Conservation (phyloP, 2,329 filamentous ascomycete species). For the Verticillium longisporum region DNA sequence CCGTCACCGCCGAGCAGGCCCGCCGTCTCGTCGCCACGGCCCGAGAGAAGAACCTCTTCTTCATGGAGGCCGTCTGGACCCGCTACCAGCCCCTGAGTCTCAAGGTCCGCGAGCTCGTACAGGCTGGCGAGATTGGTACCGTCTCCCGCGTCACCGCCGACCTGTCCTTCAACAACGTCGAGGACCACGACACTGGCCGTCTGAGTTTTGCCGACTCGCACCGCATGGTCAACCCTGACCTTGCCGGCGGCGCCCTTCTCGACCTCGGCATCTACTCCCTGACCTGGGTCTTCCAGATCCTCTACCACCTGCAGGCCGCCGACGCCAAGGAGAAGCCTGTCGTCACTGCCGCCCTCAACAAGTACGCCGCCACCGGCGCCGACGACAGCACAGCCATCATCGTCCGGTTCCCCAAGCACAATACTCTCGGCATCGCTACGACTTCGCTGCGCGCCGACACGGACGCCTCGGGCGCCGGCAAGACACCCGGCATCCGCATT, state of each 20-base stretch:
- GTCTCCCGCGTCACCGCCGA: slow-evolving; percentile 55
- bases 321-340: slow-evolving; percentile 59
- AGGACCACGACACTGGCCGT: slow-evolving; percentile 40
- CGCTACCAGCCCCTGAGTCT: slow-evolving; percentile 80
- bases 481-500: slow-evolving; percentile 66
- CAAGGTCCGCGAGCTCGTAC: slow-evolving; percentile 60
- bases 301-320: slow-evolving; percentile 73
- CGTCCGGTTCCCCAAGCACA: slow-evolving; percentile 63
- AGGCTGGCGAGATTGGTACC: slow-evolving; percentile 47
- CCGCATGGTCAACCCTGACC: slow-evolving; percentile 74
- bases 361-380: slow-evolving; percentile 62
- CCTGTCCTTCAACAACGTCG: slow-evolving; percentile 54
- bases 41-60: slow-evolving; percentile 62
- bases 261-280: slow-evolving; percentile 85
- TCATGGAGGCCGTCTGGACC: slow-evolving; percentile 90
- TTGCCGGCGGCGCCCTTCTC: slow-evolving; percentile 76
- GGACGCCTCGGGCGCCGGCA: slow-evolving; percentile 46
- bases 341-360: slow-evolving; percentile 63
- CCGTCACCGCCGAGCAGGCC: slow-evolving; percentile 72
- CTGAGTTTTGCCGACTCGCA: slow-evolving; percentile 54
- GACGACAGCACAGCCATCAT: slow-evolving; percentile 75
- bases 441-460: slow-evolving; percentile 57
- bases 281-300: slow-evolving; percentile 84
- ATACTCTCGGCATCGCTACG: slow-evolving; percentile 65
- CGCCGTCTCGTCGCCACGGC: slow-evolving; percentile 67